Evolutionary conservation across 192 early-diverging fungal genomes (phyloP), one percentile per base, ranked within the genome.

Genomic region (Piromyces finnis): DNA sequence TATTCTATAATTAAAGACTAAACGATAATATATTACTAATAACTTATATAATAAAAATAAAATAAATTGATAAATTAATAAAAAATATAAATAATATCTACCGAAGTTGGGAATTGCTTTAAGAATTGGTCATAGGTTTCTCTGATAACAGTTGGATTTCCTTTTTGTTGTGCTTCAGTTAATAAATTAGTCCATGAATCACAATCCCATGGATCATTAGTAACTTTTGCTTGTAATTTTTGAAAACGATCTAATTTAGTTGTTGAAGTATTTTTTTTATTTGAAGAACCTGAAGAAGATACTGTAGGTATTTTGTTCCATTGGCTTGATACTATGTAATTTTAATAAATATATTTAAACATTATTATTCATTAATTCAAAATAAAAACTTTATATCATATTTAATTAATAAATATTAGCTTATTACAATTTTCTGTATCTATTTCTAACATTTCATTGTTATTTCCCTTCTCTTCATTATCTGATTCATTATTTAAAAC

Each of bases 51-150:
- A 80, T 12, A 86, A n/a, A 77, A 29, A 51, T 15, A 32, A 28
- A 28, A 29, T 36, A 37, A 79, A 82, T 4, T 29, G 22, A 9
- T 29, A 28, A 28, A 28, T 77, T 41, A 29, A 84, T 27, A 30
- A 29, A 84, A 84, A 79, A 26, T n/a, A 14, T 36, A 79, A 80
- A 82, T 78, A 32, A 81, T 68, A 89, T 91, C 86, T 90, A 95
- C 94, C 83, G 92, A 89, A 30, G 91, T 91, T 30, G 96, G 96
- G 82, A 92, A 97, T 78, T 92, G 88, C 81, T 90, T 88, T 30
- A 95, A 79, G 29, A 95, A 90, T 12, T 86, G 85, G 78, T 91
- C 91, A 85, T 89, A 96, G 0, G 88, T 85, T 29, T 92, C 89
- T 41, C 92, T 84, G 3, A 92, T 87, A 18, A 86, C 83, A 35